Evolutionary conservation across 495 filamentous ascomycete genomes (phyloP).

Genomic region (Chaetomium cochliodes): DNA sequence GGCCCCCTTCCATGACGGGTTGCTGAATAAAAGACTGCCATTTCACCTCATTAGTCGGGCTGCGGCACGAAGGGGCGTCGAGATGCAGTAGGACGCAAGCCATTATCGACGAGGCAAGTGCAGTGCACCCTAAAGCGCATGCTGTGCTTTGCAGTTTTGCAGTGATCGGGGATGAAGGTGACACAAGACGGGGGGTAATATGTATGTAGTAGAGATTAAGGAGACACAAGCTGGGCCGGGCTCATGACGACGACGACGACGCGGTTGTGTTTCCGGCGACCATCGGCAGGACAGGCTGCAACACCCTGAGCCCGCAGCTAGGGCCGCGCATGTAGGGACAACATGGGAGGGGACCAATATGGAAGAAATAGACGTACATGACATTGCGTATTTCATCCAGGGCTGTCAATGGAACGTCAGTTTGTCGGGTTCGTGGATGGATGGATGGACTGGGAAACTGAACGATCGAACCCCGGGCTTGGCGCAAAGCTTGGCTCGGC

Average conservation of each 20-base stretch:
- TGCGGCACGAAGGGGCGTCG: background rate
- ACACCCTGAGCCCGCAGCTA: background rate
- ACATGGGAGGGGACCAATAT: constrained; percentile 3
- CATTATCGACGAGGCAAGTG: background rate
- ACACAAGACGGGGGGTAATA: constrained; percentile 5
- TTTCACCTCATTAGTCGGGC: constrained; percentile 1
- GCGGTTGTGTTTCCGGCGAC: too few relatives aligned
- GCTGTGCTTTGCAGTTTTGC: background rate
- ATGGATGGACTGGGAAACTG: background rate
- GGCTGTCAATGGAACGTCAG: constrained; percentile 38
- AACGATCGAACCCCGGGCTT: constrained; percentile 33
- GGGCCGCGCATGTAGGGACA: background rate
- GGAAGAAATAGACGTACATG: constrained; percentile 32
- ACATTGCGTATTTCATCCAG: constrained; percentile 44
- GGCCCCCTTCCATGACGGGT: constrained; percentile 44
- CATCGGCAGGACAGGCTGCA: background rate
- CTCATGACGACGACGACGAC: constrained; percentile 2
- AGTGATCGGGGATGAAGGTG: constrained; percentile 2
- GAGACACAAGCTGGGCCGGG: constrained; percentile 1
- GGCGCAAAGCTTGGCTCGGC: constrained; percentile 39
- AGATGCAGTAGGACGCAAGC: background rate
- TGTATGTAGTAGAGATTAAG: background rate
- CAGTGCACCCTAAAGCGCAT: constrained; percentile 1
- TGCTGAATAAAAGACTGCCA: constrained; percentile 50
- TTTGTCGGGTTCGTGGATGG: constrained; percentile 13